Evolutionary conservation across 371 early-diverging fungal species (phyloP), one percentile per base, ranked within the genome.

Genomic region (Gilbertella persicaria): DNA sequence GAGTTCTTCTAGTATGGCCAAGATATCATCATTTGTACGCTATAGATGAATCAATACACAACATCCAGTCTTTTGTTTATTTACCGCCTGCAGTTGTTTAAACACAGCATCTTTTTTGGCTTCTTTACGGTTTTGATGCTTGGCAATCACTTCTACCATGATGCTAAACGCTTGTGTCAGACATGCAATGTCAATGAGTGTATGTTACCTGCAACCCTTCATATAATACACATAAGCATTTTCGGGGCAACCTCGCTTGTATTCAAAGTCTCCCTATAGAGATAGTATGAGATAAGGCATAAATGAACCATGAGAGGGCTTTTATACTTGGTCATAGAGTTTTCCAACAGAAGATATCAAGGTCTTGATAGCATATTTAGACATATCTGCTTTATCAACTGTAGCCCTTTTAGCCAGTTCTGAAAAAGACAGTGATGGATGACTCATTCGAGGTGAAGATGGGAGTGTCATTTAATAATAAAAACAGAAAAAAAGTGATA

Each of bases 71-170:
- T 46, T 26, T 19, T 47, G 35, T 40, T 6, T 19, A n/a, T 17
- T 66, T 75, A 80, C 84, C 51, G 65, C 74, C 41, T 66, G 69
- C 9, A 84, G 58, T 4, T 62, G 44, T 1, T 64, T 12, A 51
- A 85, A 86, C 7, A 57, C 50, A 10, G 64, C 45, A 40, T 79
- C 77, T 13, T 52, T 60, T 16, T 60, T 71, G 0, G 49, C 42
- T 23, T 76, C 66, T 9, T 70, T 67, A 48, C 59, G 71, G 7
- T 75, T 72, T n/a, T 61, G 65, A 53, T 73, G 72, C n/a, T 67
- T 67, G 20, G 63, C 53, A 28, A 87, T 60, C 20, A 83, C 62
- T 37, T 84, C 84, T 4, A 78, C 40, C 44, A 83, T 59, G 29
- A 88, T 85, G 43, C 85, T 86, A 26, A 36, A 10, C 13, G 42